Evolutionary conservation across 1,139 yeast genomes (phyloP), one percentile per base, ranked within the genome.

Genomic region (Yamadazyma diddensiae): DNA sequence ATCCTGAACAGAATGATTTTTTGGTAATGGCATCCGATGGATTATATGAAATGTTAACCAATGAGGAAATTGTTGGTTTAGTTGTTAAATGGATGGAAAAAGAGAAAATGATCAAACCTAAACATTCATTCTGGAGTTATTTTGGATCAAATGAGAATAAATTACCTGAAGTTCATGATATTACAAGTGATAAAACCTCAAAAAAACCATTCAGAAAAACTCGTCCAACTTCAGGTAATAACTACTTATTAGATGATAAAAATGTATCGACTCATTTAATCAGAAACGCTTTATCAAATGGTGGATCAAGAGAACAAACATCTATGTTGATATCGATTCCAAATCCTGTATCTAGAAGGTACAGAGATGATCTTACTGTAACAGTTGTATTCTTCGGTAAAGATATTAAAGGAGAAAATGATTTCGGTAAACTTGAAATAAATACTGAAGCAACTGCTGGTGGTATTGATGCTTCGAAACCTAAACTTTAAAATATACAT

Each of bases 1-100:
- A 71, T 34, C 85, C 92, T 1, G 68, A 71, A 15, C 77, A 79
- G 45, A 80, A 88, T 42, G 94, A 87, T 52, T 92, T 94, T 49
- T 64, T 92, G 59, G 95, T 94, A 14, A 69, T 94, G 77, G 98
- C 94, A 0, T 81, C 94, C 11, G 99, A 92, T 60, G 99, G 98
- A 1, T 67, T 92, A 32, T 94, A 82, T 56, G 98, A 94, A 55
- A 75, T 92, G 79, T 70, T 92, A 37, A 77, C 94, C 13, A 90
- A 90, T 55, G 96, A 87, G 52, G 97, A 92, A 53, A 88, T 92
- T 36, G 92, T 88, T 10, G 90, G 92, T 3, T 67, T 92, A 26
- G 98, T 92, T 11, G 94, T 87, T 10, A 83, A 83, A 53, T 92
- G 99, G 98, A 81, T 88, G 77, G 90, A 86, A 49, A 71, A 73